Evolutionary conservation across 1,284 basidiomycete genomes (phyloP), one percentile per base, ranked within the genome.

Genomic region (Cryptococcus wingfieldii): DNA sequence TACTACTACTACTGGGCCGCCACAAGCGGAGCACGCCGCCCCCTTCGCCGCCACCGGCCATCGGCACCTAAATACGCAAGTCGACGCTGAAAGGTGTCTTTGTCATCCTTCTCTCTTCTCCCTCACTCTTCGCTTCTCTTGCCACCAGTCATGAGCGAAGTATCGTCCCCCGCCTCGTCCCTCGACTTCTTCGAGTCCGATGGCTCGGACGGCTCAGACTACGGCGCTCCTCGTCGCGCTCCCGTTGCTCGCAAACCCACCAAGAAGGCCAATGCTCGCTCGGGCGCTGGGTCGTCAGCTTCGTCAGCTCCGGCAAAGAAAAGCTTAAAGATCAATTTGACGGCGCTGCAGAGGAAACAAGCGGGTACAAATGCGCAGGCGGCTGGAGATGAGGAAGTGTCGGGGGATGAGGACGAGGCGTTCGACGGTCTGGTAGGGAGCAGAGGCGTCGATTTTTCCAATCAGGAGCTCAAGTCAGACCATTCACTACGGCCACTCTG

Each of bases 401-500:
- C 54, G 19, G 67, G 65, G 18, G 62, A 60, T 12, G 69, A 62
- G 16, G 60, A 55, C 47, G 65, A 65, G 13, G 41, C 16, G 16
- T 61, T 71, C 37, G 67, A 66, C 41, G 57, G 62, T 2, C 38
- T 73, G 41, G 64, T 68, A 27, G 71, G 68, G 13, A 60, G 62
- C 31, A 51, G 63, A 38, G 66, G 54, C 6, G 55, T 70, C 28
- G 74, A 72, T 61, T 59, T 71, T 25, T 75, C 70, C n/a, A 64
- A 61, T 49, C 91, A 96, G 44, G 83, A 87, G 64, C 79, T 98
- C 53, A 96, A 96, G 74, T 79, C 83, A 4, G 94, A 98, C 78
- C 94, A 98, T 72, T 81, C 84, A 19, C 87, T 89, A 13, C 84
- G 94, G 45, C 94, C 94, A 18, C 79, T 97, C 25, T 98, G 92